Conservation (phyloP, 2,329 filamentous ascomycete genomes). For the Alternaria sp. region DNA sequence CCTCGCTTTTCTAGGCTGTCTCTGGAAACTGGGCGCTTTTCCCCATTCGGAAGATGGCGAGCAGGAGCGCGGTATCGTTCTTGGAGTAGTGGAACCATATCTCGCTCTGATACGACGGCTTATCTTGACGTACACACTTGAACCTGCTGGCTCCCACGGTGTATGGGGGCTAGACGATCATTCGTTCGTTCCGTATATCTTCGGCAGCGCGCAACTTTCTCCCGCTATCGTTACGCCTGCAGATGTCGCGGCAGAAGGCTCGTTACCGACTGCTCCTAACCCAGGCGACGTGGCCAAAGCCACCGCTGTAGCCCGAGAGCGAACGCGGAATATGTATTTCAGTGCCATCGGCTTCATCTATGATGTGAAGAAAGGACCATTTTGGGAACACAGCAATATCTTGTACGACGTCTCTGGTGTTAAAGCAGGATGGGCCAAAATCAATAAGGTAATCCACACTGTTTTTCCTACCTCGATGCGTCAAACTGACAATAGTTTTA, state of each 20-base stretch:
- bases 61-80: constrained; percentile 79
- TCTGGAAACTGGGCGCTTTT: constrained; percentile 92
- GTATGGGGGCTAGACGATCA: constrained; percentile 99
- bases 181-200: constrained; percentile 91
- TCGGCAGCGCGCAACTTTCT: constrained; percentile 89
- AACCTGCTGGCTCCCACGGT: constrained; percentile 94
- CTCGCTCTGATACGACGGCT: constrained; percentile 80
- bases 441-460: constrained; percentile 67
- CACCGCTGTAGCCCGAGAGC: constrained; percentile 51
- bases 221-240: constrained; percentile 69
- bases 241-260: constrained; percentile 79
- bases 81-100: constrained; percentile 86
- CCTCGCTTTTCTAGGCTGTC: constrained; percentile 83
- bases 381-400: constrained; percentile 93
- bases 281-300: constrained; percentile 69
- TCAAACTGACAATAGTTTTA: constrained; percentile 40
- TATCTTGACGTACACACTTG: constrained; percentile 89
- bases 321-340: constrained; percentile 77
- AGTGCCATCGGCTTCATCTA: constrained; percentile 96
- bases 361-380: constrained; percentile 94
- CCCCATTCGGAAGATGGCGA: constrained; percentile 62
- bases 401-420: constrained; percentile 94
- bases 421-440: constrained; percentile 91
- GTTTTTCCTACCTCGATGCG: fast-evolving
- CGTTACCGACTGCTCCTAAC: constrained; percentile 71